These are phyloP conservation scores for Esteya vermicola DNA, from an alignment of 2,329 filamentous ascomycete genomes.

Conservation along the genomic window DNA sequence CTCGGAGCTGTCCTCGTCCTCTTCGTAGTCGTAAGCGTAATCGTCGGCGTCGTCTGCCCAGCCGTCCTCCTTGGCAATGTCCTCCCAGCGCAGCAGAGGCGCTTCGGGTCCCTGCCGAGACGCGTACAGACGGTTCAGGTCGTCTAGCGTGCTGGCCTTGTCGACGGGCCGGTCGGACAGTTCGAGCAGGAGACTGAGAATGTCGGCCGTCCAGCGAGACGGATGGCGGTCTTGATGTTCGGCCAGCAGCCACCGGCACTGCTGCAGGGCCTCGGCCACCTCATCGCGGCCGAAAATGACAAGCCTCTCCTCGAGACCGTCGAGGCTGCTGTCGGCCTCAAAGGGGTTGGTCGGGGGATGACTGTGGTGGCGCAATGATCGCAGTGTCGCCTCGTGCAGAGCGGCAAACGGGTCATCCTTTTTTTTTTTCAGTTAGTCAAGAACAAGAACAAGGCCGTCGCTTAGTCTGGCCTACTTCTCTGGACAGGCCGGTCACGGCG, in stretches of 20 bases:
- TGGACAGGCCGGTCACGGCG: conserved; percentile 40
- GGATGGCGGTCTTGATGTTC: conserved; percentile 16
- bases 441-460: background rate
- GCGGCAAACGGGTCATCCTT: too few species aligned
- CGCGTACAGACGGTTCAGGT: conserved; percentile 40
- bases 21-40: conserved; percentile 53
- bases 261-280: conserved; percentile 55
- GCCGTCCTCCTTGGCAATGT: conserved; percentile 64
- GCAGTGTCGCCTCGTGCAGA: conserved; percentile 34
- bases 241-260: conserved; percentile 17
- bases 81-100: conserved; percentile 56
- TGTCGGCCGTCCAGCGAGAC: conserved; percentile 59
- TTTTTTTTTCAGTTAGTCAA: too few species aligned
- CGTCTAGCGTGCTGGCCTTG: conserved; percentile 50
- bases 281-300: conserved; percentile 65
- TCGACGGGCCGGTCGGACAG: conserved; percentile 68
- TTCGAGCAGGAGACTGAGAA: conserved; percentile 63
- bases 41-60: conserved; percentile 44
- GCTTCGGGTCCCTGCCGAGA: conserved; percentile 26
- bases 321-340: conserved; percentile 48
- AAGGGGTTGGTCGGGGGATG: conserved; percentile 63
- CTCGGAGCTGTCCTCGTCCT: conserved; percentile 27
- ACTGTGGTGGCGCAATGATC: conserved; percentile 36
- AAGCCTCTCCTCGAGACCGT: conserved; percentile 76
- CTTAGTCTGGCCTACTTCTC: conserved; percentile 25